Conservation (phyloP, 148 eudicot genomes). For the Rhododendron ferrugineum region DNA sequence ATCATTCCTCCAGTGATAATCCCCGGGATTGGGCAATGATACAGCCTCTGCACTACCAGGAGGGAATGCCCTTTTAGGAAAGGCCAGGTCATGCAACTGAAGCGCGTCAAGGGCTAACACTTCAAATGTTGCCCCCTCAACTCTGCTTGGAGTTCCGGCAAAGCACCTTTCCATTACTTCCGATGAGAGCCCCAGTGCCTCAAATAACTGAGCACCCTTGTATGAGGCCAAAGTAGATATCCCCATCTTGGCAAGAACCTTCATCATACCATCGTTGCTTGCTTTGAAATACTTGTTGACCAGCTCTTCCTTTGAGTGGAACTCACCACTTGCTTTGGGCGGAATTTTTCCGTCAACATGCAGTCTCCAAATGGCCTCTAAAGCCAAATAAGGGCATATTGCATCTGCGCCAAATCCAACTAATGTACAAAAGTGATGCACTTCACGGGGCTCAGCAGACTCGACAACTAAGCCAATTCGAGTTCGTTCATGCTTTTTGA, state of each 20-base stretch:
- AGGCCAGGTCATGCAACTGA: conserved; percentile 78
- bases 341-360: conserved; percentile 97
- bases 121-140: conserved; percentile 97
- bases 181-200: conserved; percentile 92
- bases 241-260: conserved; percentile 99
- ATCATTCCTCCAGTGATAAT: conserved; percentile 97
- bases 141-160: conserved; percentile 85
- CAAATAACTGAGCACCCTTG: conserved; percentile 98
- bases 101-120: conserved; percentile 71
- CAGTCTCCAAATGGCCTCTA: conserved; percentile 90
- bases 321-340: conserved; percentile 73
- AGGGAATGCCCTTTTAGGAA: conserved; percentile 65
- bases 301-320: conserved; percentile 78
- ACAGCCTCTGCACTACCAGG: conserved; percentile 91
- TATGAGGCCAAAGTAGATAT: conserved; percentile 97
- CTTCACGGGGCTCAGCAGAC: conserved; percentile 99
- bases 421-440: conserved; percentile 96
- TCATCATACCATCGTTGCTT: conserved; percentile 94
- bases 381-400: conserved; percentile 87
- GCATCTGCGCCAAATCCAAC: conserved; percentile 99
- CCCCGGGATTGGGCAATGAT: conserved; percentile 92
- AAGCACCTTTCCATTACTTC: conserved; percentile 90
- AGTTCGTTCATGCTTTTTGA: conserved; percentile 78
- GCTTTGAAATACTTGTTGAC: conserved; percentile 79
- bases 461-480: conserved; percentile 80